A percentile compares a stretch with the other conserved stretches of the same genome.
These are phyloP conservation scores for Cryptococcus sp. DNA, from an alignment of 1,284 basidiomycete genomes.

Conservation along the genomic window DNA sequence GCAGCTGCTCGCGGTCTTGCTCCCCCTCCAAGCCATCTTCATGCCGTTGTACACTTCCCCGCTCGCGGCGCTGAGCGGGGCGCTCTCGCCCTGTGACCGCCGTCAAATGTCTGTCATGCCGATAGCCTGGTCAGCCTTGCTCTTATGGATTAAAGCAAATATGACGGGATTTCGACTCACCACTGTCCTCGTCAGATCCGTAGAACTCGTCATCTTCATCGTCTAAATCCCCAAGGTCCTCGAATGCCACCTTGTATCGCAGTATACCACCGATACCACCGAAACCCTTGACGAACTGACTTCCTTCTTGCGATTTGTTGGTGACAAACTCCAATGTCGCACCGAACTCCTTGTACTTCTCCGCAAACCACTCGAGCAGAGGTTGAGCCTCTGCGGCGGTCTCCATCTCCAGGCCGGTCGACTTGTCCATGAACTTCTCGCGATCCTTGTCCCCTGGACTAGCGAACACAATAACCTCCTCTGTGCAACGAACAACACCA, in stretches of 20 bases:
- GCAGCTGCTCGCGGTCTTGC: no score
- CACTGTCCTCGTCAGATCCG: conserved; percentile 52
- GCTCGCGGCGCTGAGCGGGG: conserved; percentile 44
- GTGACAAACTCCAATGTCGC: conserved; percentile 77
- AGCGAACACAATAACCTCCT: conserved; percentile 73
- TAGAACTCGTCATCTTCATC: conserved; percentile 58
- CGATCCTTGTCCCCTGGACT: conserved; percentile 79
- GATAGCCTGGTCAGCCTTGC: conserved; percentile 1
- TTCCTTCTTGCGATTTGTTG: conserved; percentile 85
- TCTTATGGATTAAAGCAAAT: no score
- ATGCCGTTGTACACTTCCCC: conserved; percentile 9
- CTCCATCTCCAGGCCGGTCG: conserved; percentile 95
- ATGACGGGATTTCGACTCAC: conserved; percentile 19
- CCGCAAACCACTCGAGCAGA: conserved; percentile 96
- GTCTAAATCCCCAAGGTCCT: conserved; percentile 69
- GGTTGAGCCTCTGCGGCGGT: conserved; percentile 74
- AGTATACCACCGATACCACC: conserved; percentile 95
- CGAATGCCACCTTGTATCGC: conserved; percentile 91
- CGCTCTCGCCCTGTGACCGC: conserved; percentile 30
- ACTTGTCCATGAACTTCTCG: conserved; percentile 92
- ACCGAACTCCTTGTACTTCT: conserved; percentile 97
- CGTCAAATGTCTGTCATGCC: conserved; percentile 38
- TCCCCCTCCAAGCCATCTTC: no score
- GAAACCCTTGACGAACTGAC: conserved; percentile 98
- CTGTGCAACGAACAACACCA: conserved; percentile 51